These are phyloP conservation scores for Ramalina peruviana DNA, from an alignment of 495 filamentous ascomycete genomes.

Conservation along the genomic window DNA sequence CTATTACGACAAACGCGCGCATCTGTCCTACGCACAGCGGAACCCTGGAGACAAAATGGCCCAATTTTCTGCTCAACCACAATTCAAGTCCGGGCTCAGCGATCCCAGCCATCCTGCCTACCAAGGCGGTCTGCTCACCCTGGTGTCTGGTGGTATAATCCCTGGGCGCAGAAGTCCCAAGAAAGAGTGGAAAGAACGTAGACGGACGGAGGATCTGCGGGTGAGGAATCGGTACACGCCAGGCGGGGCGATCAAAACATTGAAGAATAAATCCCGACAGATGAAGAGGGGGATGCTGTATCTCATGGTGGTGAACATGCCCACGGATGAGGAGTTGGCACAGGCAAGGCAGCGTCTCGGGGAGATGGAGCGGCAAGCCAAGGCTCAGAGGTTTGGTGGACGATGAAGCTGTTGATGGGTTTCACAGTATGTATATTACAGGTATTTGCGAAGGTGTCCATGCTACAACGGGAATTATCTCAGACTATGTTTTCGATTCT, in stretches of 20 bases:
- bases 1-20: conserved; percentile 39
- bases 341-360: not conserved
- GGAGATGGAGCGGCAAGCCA: not conserved
- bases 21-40: conserved; percentile 26
- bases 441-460: too few relatives aligned
- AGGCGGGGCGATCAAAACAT: not conserved
- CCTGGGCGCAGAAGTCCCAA: not conserved
- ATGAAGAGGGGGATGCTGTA: not conserved
- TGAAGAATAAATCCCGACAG: not conserved
- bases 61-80: conserved; percentile 3
- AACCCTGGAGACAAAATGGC: not conserved
- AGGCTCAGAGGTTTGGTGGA: too few relatives aligned
- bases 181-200: not conserved
- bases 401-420: too few relatives aligned
- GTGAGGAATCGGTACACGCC: not conserved
- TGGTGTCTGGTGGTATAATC: conserved; percentile 26
- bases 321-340: conserved; percentile 14
- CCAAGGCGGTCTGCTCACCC: conserved; percentile 23
- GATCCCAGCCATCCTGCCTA: conserved; percentile 36
- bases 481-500: too few relatives aligned
- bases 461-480: too few relatives aligned
- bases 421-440: too few relatives aligned
- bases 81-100: conserved; percentile 28
- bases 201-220: not conserved
- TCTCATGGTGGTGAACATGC: conserved; percentile 5